Base-by-base conservation (phyloP, 1,139 yeast species). In the Barnettozyma hawaiiensis region DNA sequence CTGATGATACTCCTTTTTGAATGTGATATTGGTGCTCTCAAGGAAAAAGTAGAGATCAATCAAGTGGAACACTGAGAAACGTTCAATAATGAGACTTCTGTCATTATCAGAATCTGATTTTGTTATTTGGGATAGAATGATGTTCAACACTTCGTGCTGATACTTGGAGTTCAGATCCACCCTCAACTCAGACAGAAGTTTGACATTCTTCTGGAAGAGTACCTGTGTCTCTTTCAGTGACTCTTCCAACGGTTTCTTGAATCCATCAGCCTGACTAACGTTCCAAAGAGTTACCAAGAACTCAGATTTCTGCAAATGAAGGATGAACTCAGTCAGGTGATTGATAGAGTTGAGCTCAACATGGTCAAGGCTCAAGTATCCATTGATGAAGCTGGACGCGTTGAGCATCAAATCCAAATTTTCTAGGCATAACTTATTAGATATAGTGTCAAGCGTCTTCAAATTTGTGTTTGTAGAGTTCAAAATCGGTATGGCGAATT, bases 1-100 rank as follows among this genome's bases (percentile, higher is more conserved):
- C 56, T 79, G 83, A 48, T 75, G 78, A 56, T 73, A 74, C 37
- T 70, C 62, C 61, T 79, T 79, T 46, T 75, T 76, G 58, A 78
- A 76, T 0, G 78, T 64, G 59, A 75, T 72, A 57, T 76, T 76
- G 11, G 80, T 72, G 52, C 71, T 77, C 48, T 72, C 72, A 37
- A 78, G 63, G 55, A 76, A 75, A 40, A 73, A 67, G 54, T 71
- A 66, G 46, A 76, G 62, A 54, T 76, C 78, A 67, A 76, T 67
- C 11, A 78, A 37, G 35, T 54, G 55, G 11, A 53, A 46, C 23
- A 50, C 38, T 1, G 60, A 47, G 32, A 45, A 55, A n/a, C 49
- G 39, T 1, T 39, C 41, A 31, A 44, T 21, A 19, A 53, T 51
- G 18, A 42, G 34, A 18, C 37, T 18, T 35, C 39, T 40, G 14